Conservation (phyloP, 2,329 filamentous ascomycete genomes). For the Diaporthe ampelina region DNA sequence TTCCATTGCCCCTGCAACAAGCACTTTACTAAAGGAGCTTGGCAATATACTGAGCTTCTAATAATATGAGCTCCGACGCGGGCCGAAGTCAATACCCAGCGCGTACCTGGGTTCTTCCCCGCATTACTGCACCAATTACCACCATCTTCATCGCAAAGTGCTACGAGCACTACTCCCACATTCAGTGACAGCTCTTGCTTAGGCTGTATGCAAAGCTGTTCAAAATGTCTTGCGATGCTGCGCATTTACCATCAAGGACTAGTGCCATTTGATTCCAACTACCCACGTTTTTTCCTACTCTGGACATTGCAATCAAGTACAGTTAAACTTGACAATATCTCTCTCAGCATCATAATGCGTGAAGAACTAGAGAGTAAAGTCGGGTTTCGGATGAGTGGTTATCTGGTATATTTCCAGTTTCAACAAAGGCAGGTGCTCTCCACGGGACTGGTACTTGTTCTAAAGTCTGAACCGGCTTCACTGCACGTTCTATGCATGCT, state of each 20-base stretch:
- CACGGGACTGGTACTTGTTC: no score
- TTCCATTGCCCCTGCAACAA: neutral
- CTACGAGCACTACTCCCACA: neutral
- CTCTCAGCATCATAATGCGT: no score
- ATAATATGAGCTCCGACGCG: conserved; percentile 10
- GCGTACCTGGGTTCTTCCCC: neutral
- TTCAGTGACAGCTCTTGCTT: neutral
- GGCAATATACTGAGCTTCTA: conserved; percentile 12
- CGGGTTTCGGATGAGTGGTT: no score
- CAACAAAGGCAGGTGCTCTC: no score
- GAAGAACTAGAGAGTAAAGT: no score
- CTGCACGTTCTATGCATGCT: no score
- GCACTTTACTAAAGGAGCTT: conserved; percentile 14
- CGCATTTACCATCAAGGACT: neutral
- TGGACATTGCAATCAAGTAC: no score
- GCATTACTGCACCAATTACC: neutral
- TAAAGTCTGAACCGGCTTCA: no score
- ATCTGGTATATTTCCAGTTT: no score
- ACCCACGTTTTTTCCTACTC: no score
- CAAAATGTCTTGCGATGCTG: neutral
- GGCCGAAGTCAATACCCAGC: neutral
- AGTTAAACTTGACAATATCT: no score
- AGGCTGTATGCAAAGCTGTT: neutral
- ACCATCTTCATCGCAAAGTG: neutral
- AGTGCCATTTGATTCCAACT: no score